These are phyloP conservation scores for Phytopythium chamaehyphon DNA, from an alignment of 352 stramenopile genomes.

Conservation along the genomic window DNA sequence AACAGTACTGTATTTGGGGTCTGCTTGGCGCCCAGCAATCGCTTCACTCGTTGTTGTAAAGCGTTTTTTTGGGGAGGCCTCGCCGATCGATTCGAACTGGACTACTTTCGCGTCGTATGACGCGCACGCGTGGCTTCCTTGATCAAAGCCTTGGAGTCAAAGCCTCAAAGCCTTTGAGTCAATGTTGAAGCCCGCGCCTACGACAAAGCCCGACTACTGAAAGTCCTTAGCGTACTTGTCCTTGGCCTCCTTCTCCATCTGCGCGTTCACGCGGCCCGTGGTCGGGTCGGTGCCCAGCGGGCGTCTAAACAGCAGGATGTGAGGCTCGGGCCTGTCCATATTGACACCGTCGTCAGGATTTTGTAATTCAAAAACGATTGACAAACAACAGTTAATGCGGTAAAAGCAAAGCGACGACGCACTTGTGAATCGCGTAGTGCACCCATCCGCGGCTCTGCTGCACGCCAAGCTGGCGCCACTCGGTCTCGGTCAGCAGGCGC, in stretches of 20 bases:
- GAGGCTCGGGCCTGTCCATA: conserved; percentile 92
- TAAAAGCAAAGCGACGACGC: conserved; percentile 19
- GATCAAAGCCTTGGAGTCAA: too few species aligned
- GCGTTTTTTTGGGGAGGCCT: conserved; percentile 2
- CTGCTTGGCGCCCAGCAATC: too few species aligned
- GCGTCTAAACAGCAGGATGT: conserved; percentile 98
- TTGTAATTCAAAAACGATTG: too few species aligned
- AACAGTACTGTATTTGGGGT: not conserved
- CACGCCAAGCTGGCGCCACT: conserved; percentile 97
- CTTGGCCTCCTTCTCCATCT: conserved; percentile 93
- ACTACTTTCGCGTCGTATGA: too few species aligned
- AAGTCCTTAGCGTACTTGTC: conserved; percentile 93
- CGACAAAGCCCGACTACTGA: conserved; percentile 30
- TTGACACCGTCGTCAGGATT: not conserved
- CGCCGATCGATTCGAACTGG: too few species aligned
- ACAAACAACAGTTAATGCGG: too few species aligned
- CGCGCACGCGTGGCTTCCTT: not conserved
- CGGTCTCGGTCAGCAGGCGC: conserved; percentile 93
- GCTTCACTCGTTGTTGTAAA: too few species aligned
- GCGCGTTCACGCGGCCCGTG: conserved; percentile 91
- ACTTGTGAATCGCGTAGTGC: conserved; percentile 99
- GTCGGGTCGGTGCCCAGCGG: conserved; percentile 96
- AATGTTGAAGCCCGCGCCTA: too few species aligned
- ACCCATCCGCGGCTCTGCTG: conserved; percentile 98
- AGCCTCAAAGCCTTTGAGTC: too few species aligned